Conservation (phyloP, 2,329 filamentous ascomycete genomes). For the Colletotrichum eleusines region DNA sequence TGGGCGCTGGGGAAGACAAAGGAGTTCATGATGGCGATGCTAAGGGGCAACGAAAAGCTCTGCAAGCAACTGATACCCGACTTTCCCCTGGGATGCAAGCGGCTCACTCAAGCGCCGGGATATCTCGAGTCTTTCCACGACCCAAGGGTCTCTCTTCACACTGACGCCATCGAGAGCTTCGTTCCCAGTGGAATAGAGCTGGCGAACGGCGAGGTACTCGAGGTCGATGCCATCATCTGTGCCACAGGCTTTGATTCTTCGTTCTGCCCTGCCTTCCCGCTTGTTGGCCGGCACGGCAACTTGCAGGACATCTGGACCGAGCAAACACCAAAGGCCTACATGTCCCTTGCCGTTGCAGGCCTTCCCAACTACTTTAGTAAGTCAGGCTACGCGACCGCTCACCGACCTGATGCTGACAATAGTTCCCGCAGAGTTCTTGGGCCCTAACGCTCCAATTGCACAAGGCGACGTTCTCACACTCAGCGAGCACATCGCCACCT, state of each 20-base stretch:
- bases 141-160: constrained; percentile 38
- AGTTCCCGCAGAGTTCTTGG: constrained; percentile 58
- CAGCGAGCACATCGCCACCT: constrained; percentile 64
- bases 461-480: constrained; percentile 65
- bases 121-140: constrained; percentile 58
- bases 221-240: constrained; percentile 68
- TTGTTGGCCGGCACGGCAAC: constrained; percentile 63
- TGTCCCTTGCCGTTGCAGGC: constrained; percentile 64
- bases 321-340: constrained; percentile 62
- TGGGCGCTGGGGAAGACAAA: constrained; percentile 56
- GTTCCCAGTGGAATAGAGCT: constrained; percentile 63
- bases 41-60: constrained; percentile 62
- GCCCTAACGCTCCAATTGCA: constrained; percentile 64
- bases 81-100: constrained; percentile 61
- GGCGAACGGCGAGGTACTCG: constrained; percentile 59
- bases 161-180: constrained; percentile 57
- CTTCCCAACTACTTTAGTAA: constrained; percentile 69
- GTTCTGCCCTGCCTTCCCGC: constrained; percentile 64
- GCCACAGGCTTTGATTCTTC: constrained; percentile 70
- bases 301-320: constrained; percentile 62
- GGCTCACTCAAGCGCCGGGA: constrained; percentile 63
- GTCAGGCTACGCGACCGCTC: constrained; percentile 39
- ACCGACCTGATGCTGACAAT: constrained; percentile 11
- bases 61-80: constrained; percentile 64
- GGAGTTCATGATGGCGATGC: constrained; percentile 61